Conservation (phyloP, 108 stramenopile species). For the Nitzschia sp. region DNA sequence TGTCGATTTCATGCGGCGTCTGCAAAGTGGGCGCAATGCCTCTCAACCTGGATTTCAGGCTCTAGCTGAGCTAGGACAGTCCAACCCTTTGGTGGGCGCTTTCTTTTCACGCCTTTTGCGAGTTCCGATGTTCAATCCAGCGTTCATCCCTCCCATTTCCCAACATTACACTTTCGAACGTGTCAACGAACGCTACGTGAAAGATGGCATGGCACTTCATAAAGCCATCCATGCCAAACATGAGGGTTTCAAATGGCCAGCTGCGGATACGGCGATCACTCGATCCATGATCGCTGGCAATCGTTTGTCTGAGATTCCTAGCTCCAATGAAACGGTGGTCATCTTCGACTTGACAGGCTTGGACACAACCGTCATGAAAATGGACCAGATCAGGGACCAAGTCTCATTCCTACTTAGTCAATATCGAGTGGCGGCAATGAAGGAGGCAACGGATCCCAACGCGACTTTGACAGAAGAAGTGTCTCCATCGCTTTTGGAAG, state of each 20-base stretch:
- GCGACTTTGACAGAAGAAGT: not conserved
- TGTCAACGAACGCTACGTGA: slow-evolving; percentile 65
- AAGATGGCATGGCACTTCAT: slow-evolving; percentile 57
- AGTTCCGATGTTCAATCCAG: slow-evolving; percentile 31
- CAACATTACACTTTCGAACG: slow-evolving; percentile 86
- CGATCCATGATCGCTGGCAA: not conserved
- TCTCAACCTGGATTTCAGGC: not conserved
- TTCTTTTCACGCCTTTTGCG: slow-evolving; percentile 29
- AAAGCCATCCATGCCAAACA: slow-evolving; percentile 38
- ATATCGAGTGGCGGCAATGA: slow-evolving; percentile 14
- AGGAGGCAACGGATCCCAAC: not conserved
- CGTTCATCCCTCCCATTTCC: slow-evolving; percentile 62
- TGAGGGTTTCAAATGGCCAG: slow-evolving; percentile 29
- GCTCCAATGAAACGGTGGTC: slow-evolving; percentile 50
- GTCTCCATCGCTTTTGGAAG: slow-evolving; percentile 38
- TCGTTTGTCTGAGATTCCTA: not conserved
- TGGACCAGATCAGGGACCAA: slow-evolving; percentile 68
- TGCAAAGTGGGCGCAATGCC: slow-evolving; percentile 20
- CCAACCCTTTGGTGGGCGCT: slow-evolving; percentile 30
- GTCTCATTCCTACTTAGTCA: slow-evolving; percentile 64
- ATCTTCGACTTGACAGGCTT: slow-evolving; percentile 70
- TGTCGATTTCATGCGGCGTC: slow-evolving; percentile 39
- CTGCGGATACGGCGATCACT: not conserved
- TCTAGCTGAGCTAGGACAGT: slow-evolving; percentile 14
- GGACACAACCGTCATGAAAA: slow-evolving; percentile 45